Base-by-base conservation (phyloP, 257 asterid species). In the Plantago ovata region DNA sequence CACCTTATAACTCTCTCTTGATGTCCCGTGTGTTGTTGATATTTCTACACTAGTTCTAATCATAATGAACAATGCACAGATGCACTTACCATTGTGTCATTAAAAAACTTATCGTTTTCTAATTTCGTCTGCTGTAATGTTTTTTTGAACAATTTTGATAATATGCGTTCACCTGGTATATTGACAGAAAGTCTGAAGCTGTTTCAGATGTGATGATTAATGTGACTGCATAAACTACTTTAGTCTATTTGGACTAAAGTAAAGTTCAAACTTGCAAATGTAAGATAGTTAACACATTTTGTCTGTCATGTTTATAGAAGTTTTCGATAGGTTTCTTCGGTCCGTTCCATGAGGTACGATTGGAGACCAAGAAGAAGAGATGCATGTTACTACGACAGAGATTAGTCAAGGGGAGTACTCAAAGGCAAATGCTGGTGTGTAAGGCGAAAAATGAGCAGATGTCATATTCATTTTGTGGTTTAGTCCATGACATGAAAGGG, bases 321-420 rank as follows among this genome's bases (percentile, higher is more conserved):
- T 21, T 11, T 3, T 67, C 12, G 9, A 69, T 75, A 87, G 94
- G 89, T 57, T 68, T 87, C 96, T 12, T 92, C 94, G 1, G 75
- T 73, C 75, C 89, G 84, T 63, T 64, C 87, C 13, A 51, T 42
- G 32, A 75, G 77, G 62, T 70, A 71, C 3, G 85, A 77, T 71
- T 60, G 67, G 11, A 43, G 45, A 28, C 44, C 81, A 20, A 59
- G 71, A 43, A 72, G 73, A 57, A 74, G 75, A 56, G 53, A n/a
- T n/a, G n/a, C n/a, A 38, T 39, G 21, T 13, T 12, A 47, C 57
- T 44, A 61, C 75, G 14, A 43, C 67, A 66, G 69, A 80, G 65
- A 68, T 24, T n/a, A 53, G 60, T 45, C 10, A 76, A 65, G 62
- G 53, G 53, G 59, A 24, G 79, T 39, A 62, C 57, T 49, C 68